phyloP scores from a whole-genome alignment of 371 early-diverging fungal genomes.

The Nosema muscidifuracis region DNA sequence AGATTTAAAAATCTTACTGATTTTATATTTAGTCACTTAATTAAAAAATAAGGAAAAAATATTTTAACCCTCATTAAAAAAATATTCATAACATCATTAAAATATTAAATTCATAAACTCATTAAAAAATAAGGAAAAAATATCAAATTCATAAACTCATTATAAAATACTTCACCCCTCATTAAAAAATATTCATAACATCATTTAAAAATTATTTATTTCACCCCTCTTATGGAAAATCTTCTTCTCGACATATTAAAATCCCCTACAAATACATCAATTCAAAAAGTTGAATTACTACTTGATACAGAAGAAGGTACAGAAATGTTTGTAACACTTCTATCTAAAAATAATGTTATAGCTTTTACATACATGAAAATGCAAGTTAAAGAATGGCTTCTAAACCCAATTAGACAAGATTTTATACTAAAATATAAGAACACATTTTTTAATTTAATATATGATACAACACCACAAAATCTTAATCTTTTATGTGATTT shows the following conservation, averaged over 20 bases:
- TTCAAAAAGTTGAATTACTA: conserved; percentile 2
- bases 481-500: conserved; percentile 17
- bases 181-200: too few relatives aligned
- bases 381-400: conserved; percentile 27
- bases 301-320: conserved; percentile 13
- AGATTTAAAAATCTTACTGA: too few relatives aligned
- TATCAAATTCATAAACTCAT: too few relatives aligned
- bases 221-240: conserved; percentile 32
- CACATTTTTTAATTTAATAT: conserved; percentile 16
- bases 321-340: conserved; percentile 13
- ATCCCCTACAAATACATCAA: conserved; percentile 1
- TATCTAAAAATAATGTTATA: conserved; percentile 28
- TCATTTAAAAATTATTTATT: too few relatives aligned
- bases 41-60: too few relatives aligned
- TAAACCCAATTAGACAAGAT: conserved; percentile 1
- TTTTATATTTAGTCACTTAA: too few relatives aligned
- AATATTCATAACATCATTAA: too few relatives aligned
- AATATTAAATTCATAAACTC: too few relatives aligned
- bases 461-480: conserved; percentile 5
- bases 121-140: too few relatives aligned
- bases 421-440: not conserved
- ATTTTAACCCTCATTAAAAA: too few relatives aligned
- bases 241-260: conserved; percentile 21
- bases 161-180: too few relatives aligned
- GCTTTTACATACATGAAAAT: conserved; percentile 42